Conservation (phyloP, 106 monocot species). For the Dendrobium huoshanense region DNA sequence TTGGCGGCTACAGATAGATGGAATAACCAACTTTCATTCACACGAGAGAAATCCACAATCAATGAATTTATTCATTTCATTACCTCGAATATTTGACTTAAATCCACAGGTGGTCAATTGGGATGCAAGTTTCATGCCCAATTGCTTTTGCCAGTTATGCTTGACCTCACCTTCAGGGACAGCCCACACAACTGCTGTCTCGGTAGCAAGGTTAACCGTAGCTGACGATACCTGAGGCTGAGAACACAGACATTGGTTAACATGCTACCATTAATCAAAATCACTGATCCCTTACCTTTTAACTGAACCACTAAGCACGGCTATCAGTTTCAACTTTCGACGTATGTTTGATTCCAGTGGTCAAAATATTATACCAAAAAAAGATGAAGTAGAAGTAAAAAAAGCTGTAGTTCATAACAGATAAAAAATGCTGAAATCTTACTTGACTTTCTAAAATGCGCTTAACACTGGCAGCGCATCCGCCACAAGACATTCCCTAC, state of each 20-base stretch:
- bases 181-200: slow-evolving; percentile 84
- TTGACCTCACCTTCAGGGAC: slow-evolving; percentile 41
- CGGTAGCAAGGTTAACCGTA: slow-evolving; percentile 88
- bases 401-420: neutral
- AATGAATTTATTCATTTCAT: neutral
- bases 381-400: neutral
- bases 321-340: neutral
- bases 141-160: slow-evolving; percentile 60
- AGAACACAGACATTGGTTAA: neutral
- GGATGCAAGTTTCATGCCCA: slow-evolving; percentile 78
- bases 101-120: slow-evolving; percentile 83
- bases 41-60: neutral
- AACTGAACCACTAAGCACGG: too few species aligned
- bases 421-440: slow-evolving; percentile 5
- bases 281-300: neutral
- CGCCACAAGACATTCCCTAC: slow-evolving; percentile 97
- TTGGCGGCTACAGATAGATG: neutral
- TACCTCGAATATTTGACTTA: slow-evolving; percentile 89
- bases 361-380: neutral
- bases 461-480: slow-evolving; percentile 94
- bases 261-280: neutral
- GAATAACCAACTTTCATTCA: neutral
- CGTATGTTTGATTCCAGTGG: neutral
- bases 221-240: slow-evolving; percentile 90
- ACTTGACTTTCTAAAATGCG: slow-evolving; percentile 92